These are phyloP conservation scores for Aspergillus sojae DNA, from an alignment of 2,329 filamentous ascomycete species.

Conservation along the genomic window DNA sequence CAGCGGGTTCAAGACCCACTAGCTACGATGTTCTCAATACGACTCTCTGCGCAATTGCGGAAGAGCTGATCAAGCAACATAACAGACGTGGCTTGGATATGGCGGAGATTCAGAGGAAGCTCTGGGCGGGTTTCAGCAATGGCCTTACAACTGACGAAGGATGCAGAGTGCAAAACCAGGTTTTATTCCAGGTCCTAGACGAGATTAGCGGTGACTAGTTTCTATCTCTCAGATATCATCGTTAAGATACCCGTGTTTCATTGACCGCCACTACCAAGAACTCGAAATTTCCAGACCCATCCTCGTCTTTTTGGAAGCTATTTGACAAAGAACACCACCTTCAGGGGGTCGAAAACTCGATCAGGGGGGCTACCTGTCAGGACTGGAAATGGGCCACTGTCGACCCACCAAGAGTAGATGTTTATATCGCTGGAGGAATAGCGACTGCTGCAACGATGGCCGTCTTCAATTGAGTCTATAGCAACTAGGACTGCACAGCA, in stretches of 20 bases:
- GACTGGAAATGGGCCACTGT: slow-evolving; percentile 79
- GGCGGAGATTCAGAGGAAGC: slow-evolving; percentile 36
- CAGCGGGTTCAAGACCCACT: slow-evolving; percentile 19
- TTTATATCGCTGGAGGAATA: slow-evolving; percentile 73
- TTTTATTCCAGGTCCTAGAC: slow-evolving; percentile 46
- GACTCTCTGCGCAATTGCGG: slow-evolving; percentile 42
- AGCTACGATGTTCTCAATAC: slow-evolving; percentile 35
- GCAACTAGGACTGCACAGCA: slow-evolving; percentile 83
- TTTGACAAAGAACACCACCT: slow-evolving; percentile 72
- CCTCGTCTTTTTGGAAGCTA: slow-evolving; percentile 30
- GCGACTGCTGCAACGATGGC: slow-evolving; percentile 71
- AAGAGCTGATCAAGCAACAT: slow-evolving; percentile 41
- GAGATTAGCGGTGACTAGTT: slow-evolving; percentile 37
- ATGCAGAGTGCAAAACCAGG: slow-evolving; percentile 43
- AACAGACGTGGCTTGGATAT: slow-evolving; percentile 40
- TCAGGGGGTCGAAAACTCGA: slow-evolving; percentile 85
- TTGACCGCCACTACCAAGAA: not conserved
- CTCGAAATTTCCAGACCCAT: slow-evolving; percentile 20
- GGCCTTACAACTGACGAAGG: slow-evolving; percentile 30
- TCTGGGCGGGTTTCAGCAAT: slow-evolving; percentile 38
- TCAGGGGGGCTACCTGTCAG: slow-evolving; percentile 82
- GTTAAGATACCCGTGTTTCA: not conserved
- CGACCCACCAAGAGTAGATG: slow-evolving; percentile 67
- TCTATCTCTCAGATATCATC: not conserved
- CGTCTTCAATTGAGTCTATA: slow-evolving; percentile 76